Evolutionary conservation across 2,329 filamentous ascomycete genomes (phyloP), one percentile per base, ranked within the genome.

Genomic region (Neoscytalidium dimidiatum): DNA sequence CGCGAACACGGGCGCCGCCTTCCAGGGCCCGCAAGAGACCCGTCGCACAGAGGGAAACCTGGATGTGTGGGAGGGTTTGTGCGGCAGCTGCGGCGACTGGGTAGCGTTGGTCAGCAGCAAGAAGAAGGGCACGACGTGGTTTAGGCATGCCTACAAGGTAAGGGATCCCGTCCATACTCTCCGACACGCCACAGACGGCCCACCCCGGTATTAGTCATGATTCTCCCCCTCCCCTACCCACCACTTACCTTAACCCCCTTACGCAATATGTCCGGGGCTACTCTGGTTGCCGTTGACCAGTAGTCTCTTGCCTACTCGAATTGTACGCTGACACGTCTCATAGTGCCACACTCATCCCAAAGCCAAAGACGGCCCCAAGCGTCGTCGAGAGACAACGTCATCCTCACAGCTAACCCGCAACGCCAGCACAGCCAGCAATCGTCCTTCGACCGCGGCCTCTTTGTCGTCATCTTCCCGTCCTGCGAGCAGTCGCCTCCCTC

Each of bases 81-180:
- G 91, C 72, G 87, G 90, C 57, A 90, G 87, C 73, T 94, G 91
- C 78, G 90, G 89, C 69, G 90, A 92, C 67, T 94, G 91, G 91
- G 89, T 94, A 69, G 88, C 90, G 13, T 81, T 94, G 38, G 90
- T 93, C 46, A 94, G 90, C 79, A 92, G 89, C 75, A 94, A 94
- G 81, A 94, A 94, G 82, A 94, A 94, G 80, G 91, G 91, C n/a
- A 96, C 92, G 0, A 94, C 92, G 3, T 96, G 92, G 91, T 96
- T 94, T 77, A 84, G 92, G 69, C 92, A 96, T 77, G 91, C 92
- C 52, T 95, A 95, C 81, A 95, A 94, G 85, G 90, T 91, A 64
- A 44, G 51, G 43, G 35, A 58, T 38, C 41, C 51, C 52, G 51
- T 35, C 51, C 41, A 57, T 49, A 28, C 57, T 48, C 43, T 57